Evolutionary conservation across 371 early-diverging fungal species (phyloP), one percentile per base, ranked within the genome.

Genomic region (Mortierella sp.): DNA sequence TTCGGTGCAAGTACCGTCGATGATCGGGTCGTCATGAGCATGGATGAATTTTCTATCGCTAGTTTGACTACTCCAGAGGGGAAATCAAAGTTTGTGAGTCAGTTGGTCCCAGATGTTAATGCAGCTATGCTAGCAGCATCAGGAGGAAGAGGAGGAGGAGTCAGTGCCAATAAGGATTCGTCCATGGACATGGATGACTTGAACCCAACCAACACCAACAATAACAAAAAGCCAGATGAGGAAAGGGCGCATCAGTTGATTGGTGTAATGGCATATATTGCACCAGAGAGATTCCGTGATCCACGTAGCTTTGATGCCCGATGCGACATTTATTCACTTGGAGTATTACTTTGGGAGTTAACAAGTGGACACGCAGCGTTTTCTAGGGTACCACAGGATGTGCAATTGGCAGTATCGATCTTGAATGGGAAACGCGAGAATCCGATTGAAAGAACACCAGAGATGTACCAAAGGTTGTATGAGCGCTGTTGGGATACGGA

Each of bases 261-360:
- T 22, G 85, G 85, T 0, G 64, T 85, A 62, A 64, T 85, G 75
- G 76, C 85, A 49, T 83, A 83, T 52, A 80, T 85, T 63, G 85
- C 83, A 22, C 85, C 85, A 0, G 75, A 83, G 63, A 75, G 79
- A 5, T 74, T 83, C 70, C 73, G 76, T 37, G 71, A 83, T 43
- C 70, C 73, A 2, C 40, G 60, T 2, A 30, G 43, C 45, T 78
- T 76, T 71, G 75, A 83, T 58, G 74, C 68, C 32, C 72, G 66
- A 45, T 85, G 83, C 55, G 85, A 85, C n/a, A 74, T 85, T 24
- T 85, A 85, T 49, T 79, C 79, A 4, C 74, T 85, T 5, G 85
- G 85, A 5, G 85, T 85, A 0, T 55, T 85, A 22, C 54, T 85
- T 6, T 85, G 85, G 85, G 85, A 85, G 68, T n/a, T 85, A 57